Percentiles rank a stretch among this genome's conserved stretches.
Evolutionary conservation across 768 basidiomycete species (phyloP).

Genomic region (Calocybe cyanea): DNA sequence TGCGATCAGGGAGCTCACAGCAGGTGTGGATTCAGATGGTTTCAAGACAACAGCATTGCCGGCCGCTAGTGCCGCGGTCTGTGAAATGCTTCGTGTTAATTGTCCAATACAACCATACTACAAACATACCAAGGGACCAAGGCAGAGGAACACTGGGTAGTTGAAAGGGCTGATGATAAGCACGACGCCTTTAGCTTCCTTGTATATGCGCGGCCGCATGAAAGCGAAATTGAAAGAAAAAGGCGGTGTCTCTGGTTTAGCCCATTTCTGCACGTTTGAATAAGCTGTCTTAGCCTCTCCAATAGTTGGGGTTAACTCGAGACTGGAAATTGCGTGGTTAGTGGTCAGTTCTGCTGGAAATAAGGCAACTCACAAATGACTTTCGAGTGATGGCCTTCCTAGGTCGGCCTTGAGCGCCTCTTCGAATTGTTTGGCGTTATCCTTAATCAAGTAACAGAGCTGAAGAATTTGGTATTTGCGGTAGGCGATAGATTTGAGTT

Average conservation of each 20-base stretch:
- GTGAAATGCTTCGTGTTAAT: neutral
- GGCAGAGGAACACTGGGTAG: constrained; percentile 60
- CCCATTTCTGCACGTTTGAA: constrained; percentile 70
- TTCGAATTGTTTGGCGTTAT: constrained; percentile 61
- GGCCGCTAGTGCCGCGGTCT: constrained; percentile 72
- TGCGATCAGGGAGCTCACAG: constrained; percentile 51
- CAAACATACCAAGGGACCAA: constrained; percentile 50
- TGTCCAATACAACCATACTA: neutral
- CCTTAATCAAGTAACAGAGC: constrained; percentile 68
- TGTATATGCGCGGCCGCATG: constrained; percentile 61
- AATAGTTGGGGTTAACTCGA: constrained; percentile 57
- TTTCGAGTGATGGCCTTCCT: constrained; percentile 58
- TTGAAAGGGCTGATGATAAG: constrained; percentile 74
- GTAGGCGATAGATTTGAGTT: constrained; percentile 59
- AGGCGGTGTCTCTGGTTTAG: constrained; percentile 54
- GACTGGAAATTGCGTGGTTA: constrained; percentile 31
- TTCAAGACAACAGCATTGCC: constrained; percentile 73
- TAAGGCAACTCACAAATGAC: constrained; percentile 36
- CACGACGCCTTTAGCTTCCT: constrained; percentile 75
- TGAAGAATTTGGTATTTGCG: constrained; percentile 76
- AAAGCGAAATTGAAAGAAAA: constrained; percentile 54
- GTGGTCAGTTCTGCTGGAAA: neutral
- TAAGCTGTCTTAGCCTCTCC: constrained; percentile 50
- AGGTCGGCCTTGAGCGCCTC: constrained; percentile 60
- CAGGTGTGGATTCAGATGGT: constrained; percentile 68